These are phyloP conservation scores for Cyberlindnera misumaiensis DNA, from an alignment of 805 yeast species.

Conservation along the genomic window DNA sequence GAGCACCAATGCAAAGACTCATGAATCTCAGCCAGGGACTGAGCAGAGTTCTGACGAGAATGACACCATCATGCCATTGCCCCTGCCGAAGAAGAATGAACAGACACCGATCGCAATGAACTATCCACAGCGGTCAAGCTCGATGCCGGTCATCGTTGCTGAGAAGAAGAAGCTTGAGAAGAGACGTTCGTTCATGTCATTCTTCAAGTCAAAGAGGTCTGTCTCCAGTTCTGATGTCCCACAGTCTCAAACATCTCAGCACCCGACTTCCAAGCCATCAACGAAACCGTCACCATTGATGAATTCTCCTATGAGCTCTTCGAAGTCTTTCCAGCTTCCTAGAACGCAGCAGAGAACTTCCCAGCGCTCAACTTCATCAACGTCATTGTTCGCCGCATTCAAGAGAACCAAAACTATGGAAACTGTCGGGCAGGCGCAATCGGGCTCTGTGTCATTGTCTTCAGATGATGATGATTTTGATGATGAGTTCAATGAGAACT, in stretches of 20 bases:
- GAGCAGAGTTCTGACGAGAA: no score
- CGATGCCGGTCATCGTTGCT: slow-evolving; percentile 16
- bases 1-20: no score
- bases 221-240: slow-evolving; percentile 12
- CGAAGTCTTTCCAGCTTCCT: slow-evolving; percentile 15
- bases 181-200: slow-evolving; percentile 17
- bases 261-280: no score
- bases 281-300: neutral
- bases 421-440: neutral
- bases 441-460: slow-evolving; percentile 6
- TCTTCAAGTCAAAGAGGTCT: slow-evolving; percentile 17
- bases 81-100: no score
- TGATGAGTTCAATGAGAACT: slow-evolving; percentile 22
- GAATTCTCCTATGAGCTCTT: slow-evolving; percentile 3
- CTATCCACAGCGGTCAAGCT: slow-evolving; percentile 19
- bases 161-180: slow-evolving; percentile 12
- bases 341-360: slow-evolving; percentile 8
- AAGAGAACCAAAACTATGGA: slow-evolving; percentile 12
- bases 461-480: slow-evolving; percentile 2
- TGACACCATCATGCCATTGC: no score
- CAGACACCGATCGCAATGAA: slow-evolving; percentile 5
- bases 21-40: no score
- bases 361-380: slow-evolving; percentile 21
- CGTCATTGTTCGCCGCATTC: slow-evolving; percentile 21
- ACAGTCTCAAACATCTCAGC: neutral